These are phyloP conservation scores for Tillandsia fasciculata DNA, from an alignment of 176 grass and related monocot species.

Conservation along the genomic window DNA sequence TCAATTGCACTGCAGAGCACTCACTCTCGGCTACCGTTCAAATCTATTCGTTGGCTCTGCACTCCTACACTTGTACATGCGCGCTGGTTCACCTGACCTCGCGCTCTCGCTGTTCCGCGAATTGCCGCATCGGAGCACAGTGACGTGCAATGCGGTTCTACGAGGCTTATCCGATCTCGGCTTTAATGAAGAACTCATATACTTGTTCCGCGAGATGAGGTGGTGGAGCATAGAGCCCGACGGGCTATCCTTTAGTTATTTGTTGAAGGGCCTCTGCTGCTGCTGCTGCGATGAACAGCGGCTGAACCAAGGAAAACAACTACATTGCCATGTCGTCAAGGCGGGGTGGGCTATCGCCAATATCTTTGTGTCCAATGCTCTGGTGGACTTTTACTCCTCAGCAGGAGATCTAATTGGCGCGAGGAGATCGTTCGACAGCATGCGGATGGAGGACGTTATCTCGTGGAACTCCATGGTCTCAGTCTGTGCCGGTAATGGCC, in stretches of 20 bases:
- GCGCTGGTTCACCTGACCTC: background rate
- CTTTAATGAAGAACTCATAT: conserved; percentile 8
- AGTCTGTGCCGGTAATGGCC: conserved; percentile 10
- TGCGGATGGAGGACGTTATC: conserved; percentile 19
- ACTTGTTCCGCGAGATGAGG: conserved; percentile 23
- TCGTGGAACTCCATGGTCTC: conserved; percentile 31
- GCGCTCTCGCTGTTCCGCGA: conserved; percentile 22
- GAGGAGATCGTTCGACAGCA: conserved; percentile 10
- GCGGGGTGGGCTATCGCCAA: conserved; percentile 23
- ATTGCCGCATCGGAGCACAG: background rate
- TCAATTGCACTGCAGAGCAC: conserved; percentile 19
- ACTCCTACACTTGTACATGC: conserved; percentile 23
- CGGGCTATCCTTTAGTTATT: conserved; percentile 20
- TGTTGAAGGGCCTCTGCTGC: conserved; percentile 2
- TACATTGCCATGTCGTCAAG: conserved; percentile 30
- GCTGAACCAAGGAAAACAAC: conserved; percentile 25
- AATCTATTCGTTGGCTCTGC: conserved; percentile 23
- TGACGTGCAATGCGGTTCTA: conserved; percentile 26
- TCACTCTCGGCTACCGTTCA: conserved; percentile 6
- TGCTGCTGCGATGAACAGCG: conserved; percentile 21
- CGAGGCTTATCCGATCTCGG: conserved; percentile 25
- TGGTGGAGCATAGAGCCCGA: conserved; percentile 14
- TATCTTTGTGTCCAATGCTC: conserved; percentile 28
- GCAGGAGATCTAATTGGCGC: conserved; percentile 13
- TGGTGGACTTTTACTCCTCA: conserved; percentile 28